Conservation (phyloP, 192 early-diverging fungal genomes). For the Linnemannia elongata region DNA sequence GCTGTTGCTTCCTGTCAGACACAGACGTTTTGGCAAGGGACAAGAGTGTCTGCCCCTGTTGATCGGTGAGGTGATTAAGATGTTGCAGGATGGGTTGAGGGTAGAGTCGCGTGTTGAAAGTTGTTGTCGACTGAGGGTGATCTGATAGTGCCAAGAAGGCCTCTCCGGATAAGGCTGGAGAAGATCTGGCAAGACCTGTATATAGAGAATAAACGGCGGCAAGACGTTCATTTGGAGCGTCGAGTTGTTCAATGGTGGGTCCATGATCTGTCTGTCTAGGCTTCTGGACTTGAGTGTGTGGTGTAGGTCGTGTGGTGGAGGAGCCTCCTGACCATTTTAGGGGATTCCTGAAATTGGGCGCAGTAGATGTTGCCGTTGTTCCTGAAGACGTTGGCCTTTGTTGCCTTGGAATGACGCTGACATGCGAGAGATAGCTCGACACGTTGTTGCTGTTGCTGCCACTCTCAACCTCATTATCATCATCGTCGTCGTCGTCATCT, state of each 20-base stretch:
- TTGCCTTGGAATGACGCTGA: not conserved
- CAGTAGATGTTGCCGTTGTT: not conserved
- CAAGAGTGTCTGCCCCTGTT: not conserved
- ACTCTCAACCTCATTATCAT: not conserved
- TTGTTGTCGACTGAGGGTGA: conserved; percentile 13
- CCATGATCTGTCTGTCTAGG: not conserved
- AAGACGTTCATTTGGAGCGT: not conserved
- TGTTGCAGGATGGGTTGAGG: not conserved
- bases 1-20: not conserved
- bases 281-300: not conserved
- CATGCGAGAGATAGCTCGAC: not conserved
- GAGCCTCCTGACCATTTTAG: not conserved
- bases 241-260: conserved; percentile 31
- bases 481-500: not conserved
- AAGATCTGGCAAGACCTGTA: conserved; percentile 8
- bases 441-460: not conserved
- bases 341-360: not conserved
- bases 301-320: not conserved
- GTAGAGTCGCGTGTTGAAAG: conserved; percentile 1
- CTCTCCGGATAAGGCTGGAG: not conserved
- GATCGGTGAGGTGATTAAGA: not conserved
- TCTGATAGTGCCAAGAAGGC: not conserved
- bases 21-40: not conserved
- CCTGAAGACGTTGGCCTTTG: not conserved
- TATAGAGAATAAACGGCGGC: not conserved